A percentile compares a stretch with the other conserved stretches of the same genome.
These are phyloP conservation scores for Porodaedalea pini DNA, from an alignment of 1,284 basidiomycete genomes.

Conservation along the genomic window DNA sequence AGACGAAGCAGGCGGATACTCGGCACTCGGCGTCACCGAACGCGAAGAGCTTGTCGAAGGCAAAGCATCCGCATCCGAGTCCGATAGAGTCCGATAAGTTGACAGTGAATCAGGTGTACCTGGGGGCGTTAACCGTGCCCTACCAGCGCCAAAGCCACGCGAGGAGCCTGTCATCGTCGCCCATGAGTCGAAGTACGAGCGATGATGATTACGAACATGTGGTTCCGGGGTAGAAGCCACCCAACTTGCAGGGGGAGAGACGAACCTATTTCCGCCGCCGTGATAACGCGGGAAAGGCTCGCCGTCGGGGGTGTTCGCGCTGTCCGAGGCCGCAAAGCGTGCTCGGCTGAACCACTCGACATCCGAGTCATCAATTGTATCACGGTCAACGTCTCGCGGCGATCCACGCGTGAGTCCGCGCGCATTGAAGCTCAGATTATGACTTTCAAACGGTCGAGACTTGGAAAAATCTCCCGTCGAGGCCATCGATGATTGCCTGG, in stretches of 20 bases:
- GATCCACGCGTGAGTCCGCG: slow-evolving; percentile 8
- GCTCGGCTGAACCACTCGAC: background rate
- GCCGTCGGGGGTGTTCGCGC: slow-evolving; percentile 16
- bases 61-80: slow-evolving; percentile 1
- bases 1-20: background rate
- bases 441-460: slow-evolving; percentile 7
- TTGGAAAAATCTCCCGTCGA: slow-evolving; percentile 1
- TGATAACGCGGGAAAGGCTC: slow-evolving; percentile 30
- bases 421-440: slow-evolving; percentile 7
- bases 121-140: slow-evolving; percentile 20
- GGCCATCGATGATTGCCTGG: background rate
- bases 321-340: background rate
- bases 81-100: slow-evolving; percentile 17
- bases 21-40: background rate
- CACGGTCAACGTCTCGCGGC: slow-evolving; percentile 8
- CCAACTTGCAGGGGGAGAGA: slow-evolving; percentile 27
- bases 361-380: background rate
- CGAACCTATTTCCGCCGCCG: slow-evolving; percentile 29
- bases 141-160: slow-evolving; percentile 24
- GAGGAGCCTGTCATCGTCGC: background rate
- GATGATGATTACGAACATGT: slow-evolving; percentile 41
- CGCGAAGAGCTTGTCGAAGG: background rate
- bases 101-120: background rate
- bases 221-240: slow-evolving; percentile 13
- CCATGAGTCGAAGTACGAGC: slow-evolving; percentile 43